A percentile compares a stretch with the other conserved stretches of the same genome.
phyloP scores from a whole-genome alignment of 345 rosid genomes.

The Acer saccharum region DNA sequence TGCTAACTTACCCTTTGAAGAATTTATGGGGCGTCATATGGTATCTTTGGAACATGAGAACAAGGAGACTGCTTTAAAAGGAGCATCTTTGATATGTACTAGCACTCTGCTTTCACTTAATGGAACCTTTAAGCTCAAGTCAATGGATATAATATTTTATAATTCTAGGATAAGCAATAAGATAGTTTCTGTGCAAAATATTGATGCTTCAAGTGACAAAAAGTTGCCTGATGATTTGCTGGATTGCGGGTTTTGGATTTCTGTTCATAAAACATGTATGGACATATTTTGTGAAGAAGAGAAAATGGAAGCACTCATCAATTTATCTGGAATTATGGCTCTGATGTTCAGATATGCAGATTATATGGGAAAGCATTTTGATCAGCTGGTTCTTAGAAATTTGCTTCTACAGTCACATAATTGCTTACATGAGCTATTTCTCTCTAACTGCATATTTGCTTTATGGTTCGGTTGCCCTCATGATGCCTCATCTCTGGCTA shows the following conservation, averaged over 20 bases:
- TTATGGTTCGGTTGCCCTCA: conserved; percentile 46
- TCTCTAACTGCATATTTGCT: conserved; percentile 57
- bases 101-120: conserved; percentile 40
- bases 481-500: conserved; percentile 32
- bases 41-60: conserved; percentile 39
- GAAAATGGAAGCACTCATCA: conserved; percentile 42
- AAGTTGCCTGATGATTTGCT: conserved; percentile 32
- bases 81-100: conserved; percentile 30
- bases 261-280: conserved; percentile 43
- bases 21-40: conserved; percentile 37
- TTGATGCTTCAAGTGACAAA: conserved; percentile 36
- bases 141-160: conserved; percentile 63
- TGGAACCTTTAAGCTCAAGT: conserved; percentile 52
- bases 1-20: conserved; percentile 42
- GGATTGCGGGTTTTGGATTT: conserved; percentile 62
- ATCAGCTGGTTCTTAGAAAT: conserved; percentile 39
- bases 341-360: conserved; percentile 51
- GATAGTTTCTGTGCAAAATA: conserved; percentile 29
- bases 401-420: conserved; percentile 45
- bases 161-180: conserved; percentile 43
- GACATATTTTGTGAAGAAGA: conserved; percentile 58
- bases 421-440: conserved; percentile 60
- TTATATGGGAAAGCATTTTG: conserved; percentile 44
- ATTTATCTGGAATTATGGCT: conserved; percentile 50
- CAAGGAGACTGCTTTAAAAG: conserved; percentile 33